A percentile compares a stretch with the other conserved stretches of the same genome.
These are phyloP conservation scores for Besnoitia besnoiti DNA, from an alignment of 169 alveolate species.

Conservation along the genomic window DNA sequence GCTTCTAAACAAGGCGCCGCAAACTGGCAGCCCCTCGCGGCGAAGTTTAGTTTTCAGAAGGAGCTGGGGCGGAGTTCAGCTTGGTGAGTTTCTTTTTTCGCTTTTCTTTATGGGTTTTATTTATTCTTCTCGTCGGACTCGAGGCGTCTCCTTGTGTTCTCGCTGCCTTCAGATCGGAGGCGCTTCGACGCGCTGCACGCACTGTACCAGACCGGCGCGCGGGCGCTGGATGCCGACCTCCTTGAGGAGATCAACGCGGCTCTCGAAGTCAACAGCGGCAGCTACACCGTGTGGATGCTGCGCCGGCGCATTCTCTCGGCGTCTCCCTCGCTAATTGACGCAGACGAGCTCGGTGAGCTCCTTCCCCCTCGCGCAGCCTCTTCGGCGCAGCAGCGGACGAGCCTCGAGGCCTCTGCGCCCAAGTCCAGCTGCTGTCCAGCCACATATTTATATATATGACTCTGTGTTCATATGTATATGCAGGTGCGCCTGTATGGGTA, in stretches of 20 bases:
- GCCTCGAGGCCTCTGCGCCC: no score
- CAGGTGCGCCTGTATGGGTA: neutral
- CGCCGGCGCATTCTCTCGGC: neutral
- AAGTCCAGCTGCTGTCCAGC: no score
- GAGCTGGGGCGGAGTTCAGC: no score
- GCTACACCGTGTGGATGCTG: constrained; percentile 18
- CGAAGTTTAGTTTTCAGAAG: no score
- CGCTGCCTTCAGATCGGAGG: neutral
- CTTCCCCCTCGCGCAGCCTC: neutral
- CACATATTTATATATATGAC: neutral
- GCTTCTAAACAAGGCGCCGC: no score
- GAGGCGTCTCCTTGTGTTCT: neutral
- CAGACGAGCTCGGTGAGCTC: neutral
- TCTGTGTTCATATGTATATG: neutral
- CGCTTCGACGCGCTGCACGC: neutral
- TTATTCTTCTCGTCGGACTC: no score
- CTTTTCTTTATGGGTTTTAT: no score
- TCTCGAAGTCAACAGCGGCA: neutral
- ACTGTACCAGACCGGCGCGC: neutral
- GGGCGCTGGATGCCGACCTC: neutral
- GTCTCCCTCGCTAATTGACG: neutral
- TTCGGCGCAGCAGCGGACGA: no score
- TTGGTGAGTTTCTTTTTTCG: no score
- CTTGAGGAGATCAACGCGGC: neutral
- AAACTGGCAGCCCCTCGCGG: no score